phyloP scores from a whole-genome alignment of 1,284 basidiomycete genomes.

The Hypsizygus ulmarius region DNA sequence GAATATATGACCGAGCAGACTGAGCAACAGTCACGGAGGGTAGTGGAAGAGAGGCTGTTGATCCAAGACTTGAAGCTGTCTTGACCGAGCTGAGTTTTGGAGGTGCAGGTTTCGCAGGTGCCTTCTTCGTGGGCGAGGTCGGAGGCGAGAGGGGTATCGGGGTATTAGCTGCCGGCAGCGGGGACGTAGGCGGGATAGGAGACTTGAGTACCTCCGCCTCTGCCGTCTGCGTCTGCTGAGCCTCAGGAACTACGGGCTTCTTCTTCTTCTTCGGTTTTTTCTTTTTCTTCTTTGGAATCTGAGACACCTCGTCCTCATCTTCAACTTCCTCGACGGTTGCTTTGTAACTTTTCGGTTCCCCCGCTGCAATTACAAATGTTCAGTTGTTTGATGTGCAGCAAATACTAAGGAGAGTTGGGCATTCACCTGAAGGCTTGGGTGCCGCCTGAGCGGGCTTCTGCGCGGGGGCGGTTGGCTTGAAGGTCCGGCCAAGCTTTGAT shows the following conservation, averaged over 20 bases:
- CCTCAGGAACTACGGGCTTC: slow-evolving; percentile 35
- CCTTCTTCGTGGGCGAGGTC: slow-evolving; percentile 16
- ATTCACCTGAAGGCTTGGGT: slow-evolving; percentile 11
- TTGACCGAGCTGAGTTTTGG: slow-evolving; percentile 25
- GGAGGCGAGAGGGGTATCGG: slow-evolving; percentile 13
- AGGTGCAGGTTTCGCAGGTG: slow-evolving; percentile 21
- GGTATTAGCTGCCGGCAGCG: slow-evolving; percentile 13
- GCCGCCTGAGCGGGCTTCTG: background rate
- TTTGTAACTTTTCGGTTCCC: slow-evolving; percentile 35
- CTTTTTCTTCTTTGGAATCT: slow-evolving; percentile 57
- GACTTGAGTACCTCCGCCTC: slow-evolving; percentile 7
- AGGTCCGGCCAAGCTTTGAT: slow-evolving; percentile 7
- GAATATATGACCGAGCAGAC: slow-evolving; percentile 68
- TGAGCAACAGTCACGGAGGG: slow-evolving; percentile 50
- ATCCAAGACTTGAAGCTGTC: slow-evolving; percentile 38
- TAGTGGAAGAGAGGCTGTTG: slow-evolving; percentile 43
- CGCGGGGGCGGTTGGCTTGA: slow-evolving; percentile 2
- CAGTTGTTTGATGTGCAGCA: background rate
- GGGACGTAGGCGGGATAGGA: slow-evolving; percentile 13
- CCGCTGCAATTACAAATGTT: slow-evolving; percentile 5
- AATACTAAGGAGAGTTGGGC: background rate
- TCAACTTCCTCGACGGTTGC: slow-evolving; percentile 67
- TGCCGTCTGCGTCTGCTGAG: slow-evolving; percentile 14
- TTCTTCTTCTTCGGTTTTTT: slow-evolving; percentile 74
- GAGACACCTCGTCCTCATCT: slow-evolving; percentile 51